Evolutionary conservation across 1,284 basidiomycete genomes (phyloP), one percentile per base, ranked within the genome.

Genomic region (Hypsizygus ulmarius): DNA sequence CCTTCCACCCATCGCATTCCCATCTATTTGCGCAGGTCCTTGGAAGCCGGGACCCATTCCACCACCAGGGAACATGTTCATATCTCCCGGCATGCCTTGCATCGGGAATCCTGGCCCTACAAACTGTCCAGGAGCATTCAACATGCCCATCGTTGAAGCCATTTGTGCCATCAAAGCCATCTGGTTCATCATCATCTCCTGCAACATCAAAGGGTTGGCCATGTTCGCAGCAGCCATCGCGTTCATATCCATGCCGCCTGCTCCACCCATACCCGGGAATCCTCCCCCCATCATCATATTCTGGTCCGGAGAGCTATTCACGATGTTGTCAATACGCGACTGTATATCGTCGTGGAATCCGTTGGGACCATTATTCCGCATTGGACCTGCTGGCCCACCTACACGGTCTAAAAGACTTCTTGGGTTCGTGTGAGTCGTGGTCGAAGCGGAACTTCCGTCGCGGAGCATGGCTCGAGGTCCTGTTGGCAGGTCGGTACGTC

Each of bases 101-200:
- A 79, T 76, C 5, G 78, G 81, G 50, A 79, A 82, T 32, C 74
- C 79, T 39, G 67, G 68, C 43, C 71, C 75, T 50, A 67, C 71
- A 62, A 79, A 78, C 60, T 81, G 75, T 9, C 72, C 73, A 15
- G 74, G 67, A 14, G 79, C 77, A 59, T 77, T 80, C 57, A 87
- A 72, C 64, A 90, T 82, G 15, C 84, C 87, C 75, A 88, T 82
- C 12, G 77, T 79, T 19, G 81, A 75, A 18, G 84, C 83, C 78
- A 90, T 84, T 65, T 90, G 88, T 29, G 84, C 81, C 87, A 90
- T 90, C 57, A 90, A 73, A 36, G 87, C 84, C 86, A 90, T 89
- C 63, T 90, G 86, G 64, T 78, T 87, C 81, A 88, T 84, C 81
- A 90, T 84, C 75, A 90, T 84, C 66, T 90, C 88, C 66, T 90